Evolutionary conservation across 768 basidiomycete species (phyloP).

Genomic region (Trametopsis cervina): DNA sequence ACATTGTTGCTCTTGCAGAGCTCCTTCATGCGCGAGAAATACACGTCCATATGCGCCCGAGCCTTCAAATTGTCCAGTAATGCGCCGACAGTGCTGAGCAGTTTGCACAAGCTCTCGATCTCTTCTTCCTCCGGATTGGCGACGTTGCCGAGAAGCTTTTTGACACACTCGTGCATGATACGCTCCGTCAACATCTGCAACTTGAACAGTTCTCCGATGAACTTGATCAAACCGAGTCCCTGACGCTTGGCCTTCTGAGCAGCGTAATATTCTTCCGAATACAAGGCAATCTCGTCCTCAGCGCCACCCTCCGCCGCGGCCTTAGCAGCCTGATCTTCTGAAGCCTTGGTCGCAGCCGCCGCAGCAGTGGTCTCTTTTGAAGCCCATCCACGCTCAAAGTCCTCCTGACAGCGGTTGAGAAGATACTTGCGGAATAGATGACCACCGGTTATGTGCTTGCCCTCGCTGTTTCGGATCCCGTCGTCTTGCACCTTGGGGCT

Average conservation of each 20-base stretch:
- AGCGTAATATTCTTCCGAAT: constrained; percentile 90
- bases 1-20: constrained; percentile 69
- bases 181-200: constrained; percentile 97
- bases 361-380: constrained; percentile 81
- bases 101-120: constrained; percentile 92
- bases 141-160: constrained; percentile 89
- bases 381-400: constrained; percentile 95
- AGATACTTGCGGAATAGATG: constrained; percentile 96
- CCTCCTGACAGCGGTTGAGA: constrained; percentile 93
- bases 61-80: constrained; percentile 78
- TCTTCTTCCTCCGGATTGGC: constrained; percentile 97
- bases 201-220: constrained; percentile 98
- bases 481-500: constrained; percentile 85
- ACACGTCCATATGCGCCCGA: constrained; percentile 82
- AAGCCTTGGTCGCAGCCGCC: constrained; percentile 78
- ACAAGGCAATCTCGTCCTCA: constrained; percentile 65
- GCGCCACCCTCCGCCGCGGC: constrained; percentile 55
- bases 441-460: constrained; percentile 88
- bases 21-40: constrained; percentile 87
- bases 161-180: constrained; percentile 98
- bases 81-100: constrained; percentile 83
- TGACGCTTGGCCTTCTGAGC: constrained; percentile 97
- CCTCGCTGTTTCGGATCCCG: constrained; percentile 71
- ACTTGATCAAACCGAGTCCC: constrained; percentile 93
- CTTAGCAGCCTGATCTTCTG: constrained; percentile 77